Conservation (phyloP, 805 yeast species). For the Danielozyma ontarioensis region DNA sequence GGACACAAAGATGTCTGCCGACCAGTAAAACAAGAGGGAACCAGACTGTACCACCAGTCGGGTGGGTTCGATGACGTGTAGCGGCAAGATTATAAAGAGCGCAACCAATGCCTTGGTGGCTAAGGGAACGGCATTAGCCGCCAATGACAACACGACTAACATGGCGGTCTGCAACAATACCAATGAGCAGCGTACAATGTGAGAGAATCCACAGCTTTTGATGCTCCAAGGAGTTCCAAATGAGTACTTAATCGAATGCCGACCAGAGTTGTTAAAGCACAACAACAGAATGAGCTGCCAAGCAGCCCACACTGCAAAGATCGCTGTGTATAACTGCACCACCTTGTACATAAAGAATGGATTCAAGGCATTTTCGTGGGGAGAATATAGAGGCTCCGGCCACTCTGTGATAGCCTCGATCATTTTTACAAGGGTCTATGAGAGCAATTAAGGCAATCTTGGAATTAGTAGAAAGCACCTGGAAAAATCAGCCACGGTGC, state of each 20-base stretch:
- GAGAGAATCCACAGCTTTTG: conserved; percentile 9
- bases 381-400: conserved; percentile 19
- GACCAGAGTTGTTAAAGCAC: conserved; percentile 13
- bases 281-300: conserved; percentile 10
- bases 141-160: not conserved
- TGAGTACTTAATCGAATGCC: conserved; percentile 16
- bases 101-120: conserved; percentile 2
- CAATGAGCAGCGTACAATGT: too few relatives aligned
- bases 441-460: too few relatives aligned
- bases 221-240: conserved; percentile 16
- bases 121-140: not conserved
- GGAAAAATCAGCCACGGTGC: too few relatives aligned
- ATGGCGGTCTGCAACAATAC: not conserved
- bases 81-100: conserved; percentile 28
- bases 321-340: conserved; percentile 4
- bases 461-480: too few relatives aligned
- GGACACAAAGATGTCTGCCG: conserved; percentile 4
- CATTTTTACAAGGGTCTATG: too few relatives aligned
- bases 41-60: conserved; percentile 33
- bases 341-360: conserved; percentile 17
- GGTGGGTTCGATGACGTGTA: conserved; percentile 41
- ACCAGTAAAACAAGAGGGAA: conserved; percentile 39
- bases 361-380: conserved; percentile 15
- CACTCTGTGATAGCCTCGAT: too few relatives aligned
- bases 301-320: conserved; percentile 10